These are phyloP conservation scores for Discostella stelligera DNA, from an alignment of 352 stramenopile species.

Conservation along the genomic window DNA sequence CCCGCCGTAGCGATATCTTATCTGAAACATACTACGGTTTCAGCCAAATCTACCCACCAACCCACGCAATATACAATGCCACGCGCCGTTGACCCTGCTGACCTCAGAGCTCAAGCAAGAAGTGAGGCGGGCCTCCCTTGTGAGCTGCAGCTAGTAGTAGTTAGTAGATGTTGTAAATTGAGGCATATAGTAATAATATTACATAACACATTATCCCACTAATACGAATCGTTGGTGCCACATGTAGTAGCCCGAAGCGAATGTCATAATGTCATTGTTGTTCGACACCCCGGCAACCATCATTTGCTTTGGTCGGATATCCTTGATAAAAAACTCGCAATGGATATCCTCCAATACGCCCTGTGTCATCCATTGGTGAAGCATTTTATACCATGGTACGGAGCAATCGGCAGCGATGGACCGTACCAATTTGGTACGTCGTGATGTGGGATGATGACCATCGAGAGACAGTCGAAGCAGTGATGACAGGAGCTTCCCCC, in stretches of 20 bases:
- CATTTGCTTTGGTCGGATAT: constrained; percentile 14
- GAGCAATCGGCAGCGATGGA: constrained; percentile 51
- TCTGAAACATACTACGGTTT: too few species aligned
- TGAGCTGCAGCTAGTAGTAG: not conserved
- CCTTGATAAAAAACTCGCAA: constrained; percentile 69
- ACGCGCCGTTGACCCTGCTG: too few species aligned
- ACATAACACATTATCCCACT: not conserved
- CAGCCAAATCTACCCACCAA: too few species aligned
- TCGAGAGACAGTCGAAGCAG: constrained; percentile 59
- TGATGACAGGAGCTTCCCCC: constrained; percentile 58
- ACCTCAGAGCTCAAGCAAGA: too few species aligned
- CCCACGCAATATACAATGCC: too few species aligned
- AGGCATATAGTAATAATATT: constrained; percentile 30
- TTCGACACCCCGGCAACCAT: not conserved
- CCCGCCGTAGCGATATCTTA: too few species aligned
- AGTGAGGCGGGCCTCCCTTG: too few species aligned
- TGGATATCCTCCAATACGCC: constrained; percentile 60
- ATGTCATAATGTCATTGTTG: not conserved
- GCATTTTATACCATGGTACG: constrained; percentile 70
- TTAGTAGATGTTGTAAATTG: too few species aligned
- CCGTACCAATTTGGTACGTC: constrained; percentile 50
- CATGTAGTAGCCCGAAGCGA: constrained; percentile 15
- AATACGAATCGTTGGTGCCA: not conserved
- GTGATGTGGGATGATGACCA: constrained; percentile 30
- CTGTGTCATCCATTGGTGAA: constrained; percentile 64